Evolutionary conservation across 495 filamentous ascomycete genomes (phyloP).

Genomic region (Hyaloscypha variabilis): DNA sequence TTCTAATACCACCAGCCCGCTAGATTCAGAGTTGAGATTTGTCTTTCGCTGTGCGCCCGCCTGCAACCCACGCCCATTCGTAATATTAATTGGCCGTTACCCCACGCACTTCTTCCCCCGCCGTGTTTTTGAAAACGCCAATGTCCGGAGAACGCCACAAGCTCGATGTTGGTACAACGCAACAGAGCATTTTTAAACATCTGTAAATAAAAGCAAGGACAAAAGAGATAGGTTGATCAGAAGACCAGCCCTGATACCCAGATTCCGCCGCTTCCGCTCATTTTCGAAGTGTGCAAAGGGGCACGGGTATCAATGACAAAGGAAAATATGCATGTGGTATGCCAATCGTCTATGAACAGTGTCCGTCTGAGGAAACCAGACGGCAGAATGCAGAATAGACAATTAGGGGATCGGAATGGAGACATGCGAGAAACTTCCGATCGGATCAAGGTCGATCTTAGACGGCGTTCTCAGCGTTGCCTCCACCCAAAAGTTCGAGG

Average conservation of each 20-base stretch:
- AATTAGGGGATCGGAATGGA: constrained; percentile 15
- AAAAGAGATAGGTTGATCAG: constrained; percentile 13
- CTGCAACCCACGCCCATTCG: constrained; percentile 6
- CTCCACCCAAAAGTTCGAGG: constrained; percentile 80
- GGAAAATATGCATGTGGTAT: constrained; percentile 25
- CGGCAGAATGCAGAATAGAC: constrained; percentile 24
- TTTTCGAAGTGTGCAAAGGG: constrained; percentile 26
- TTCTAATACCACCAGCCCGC: constrained; percentile 1
- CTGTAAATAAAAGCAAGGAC: constrained; percentile 12
- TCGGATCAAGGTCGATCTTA: constrained; percentile 9
- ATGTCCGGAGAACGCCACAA: not conserved
- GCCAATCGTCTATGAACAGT: constrained; percentile 25
- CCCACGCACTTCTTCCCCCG: not conserved
- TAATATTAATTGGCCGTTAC: not conserved
- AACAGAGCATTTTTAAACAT: constrained; percentile 30
- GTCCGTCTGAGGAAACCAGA: constrained; percentile 3
- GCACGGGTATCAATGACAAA: constrained; percentile 35
- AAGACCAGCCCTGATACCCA: constrained; percentile 29
- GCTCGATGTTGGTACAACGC: constrained; percentile 36
- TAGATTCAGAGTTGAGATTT: constrained; percentile 31
- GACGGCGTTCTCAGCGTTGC: constrained; percentile 30
- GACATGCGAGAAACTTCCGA: constrained; percentile 11
- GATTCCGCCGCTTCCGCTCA: constrained; percentile 6
- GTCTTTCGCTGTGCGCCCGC: constrained; percentile 14
- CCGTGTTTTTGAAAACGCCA: constrained; percentile 15